Evolutionary conservation across 352 stramenopile species (phyloP), one percentile per base, ranked within the genome.

Genomic region (Peronosclerospora sorghi): DNA sequence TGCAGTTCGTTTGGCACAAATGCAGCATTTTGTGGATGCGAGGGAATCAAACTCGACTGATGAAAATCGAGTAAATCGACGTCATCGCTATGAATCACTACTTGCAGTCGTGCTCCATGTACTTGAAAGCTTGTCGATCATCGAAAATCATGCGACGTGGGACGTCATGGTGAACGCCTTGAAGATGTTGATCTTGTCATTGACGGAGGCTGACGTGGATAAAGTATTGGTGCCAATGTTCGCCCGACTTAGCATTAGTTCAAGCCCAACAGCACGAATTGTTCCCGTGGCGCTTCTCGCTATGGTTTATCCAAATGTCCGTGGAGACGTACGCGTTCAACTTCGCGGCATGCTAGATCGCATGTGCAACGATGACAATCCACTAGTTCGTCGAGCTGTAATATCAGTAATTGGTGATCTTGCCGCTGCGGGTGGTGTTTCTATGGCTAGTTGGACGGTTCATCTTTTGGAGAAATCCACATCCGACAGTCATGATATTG

Each of bases 61-160:
- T 40, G 43, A 35, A 36, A 44, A 54, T 1, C 52, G 59, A 32
- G 37, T 47, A 30, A 51, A 55, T 29, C 70, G 49, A 36, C 59
- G 48, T 10, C 55, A 72, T 48, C 68, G 74, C 8, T 86, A 87
- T 46, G 76, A 75, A 32, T 43, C 87, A 14, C 51, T 94, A 24
- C 52, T 94, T 26, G 71, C 71, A 21, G 69, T 94, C 14, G 64
- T 90, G 15, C 54, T 86, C 23, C 71, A 91, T 36, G 73, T 94
- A 36, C 65, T 94, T 18, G 81, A 94, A 46, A 86, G 76, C 28
- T 62, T 89, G 17, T 87, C 77, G 9, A 90, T 91, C 48, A 94
- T 94, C 35, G 81, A 94, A 41, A 94, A 94, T 50, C 79, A 88
- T 50, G 73, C 79, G 14, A 91, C 79, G 23, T 94, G 81, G 81